Evolutionary conservation across 305 asterid genomes (phyloP), one percentile per base, ranked within the genome.

Genomic region (Caryopteris hybrid): DNA sequence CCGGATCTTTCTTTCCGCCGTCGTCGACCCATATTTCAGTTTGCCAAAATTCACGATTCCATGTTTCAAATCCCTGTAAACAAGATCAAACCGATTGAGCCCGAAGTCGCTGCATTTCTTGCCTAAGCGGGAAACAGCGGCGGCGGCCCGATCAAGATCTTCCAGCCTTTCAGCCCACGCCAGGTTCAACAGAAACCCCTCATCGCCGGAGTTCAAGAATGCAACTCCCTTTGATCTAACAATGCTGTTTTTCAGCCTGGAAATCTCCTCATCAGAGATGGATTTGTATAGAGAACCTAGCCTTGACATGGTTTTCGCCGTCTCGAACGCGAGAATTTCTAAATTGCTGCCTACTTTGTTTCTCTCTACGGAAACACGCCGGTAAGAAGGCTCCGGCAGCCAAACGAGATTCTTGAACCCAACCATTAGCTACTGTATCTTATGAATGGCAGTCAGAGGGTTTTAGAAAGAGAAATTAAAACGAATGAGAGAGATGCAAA

Each of bases 241-340:
- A n/a, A 57, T 61, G 33, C 43, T 74, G 48, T 66, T 66, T 39
- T 50, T 70, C 45, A 80, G 68, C 68, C 66, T 41, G 6, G 66
- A 76, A 20, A 76, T 80, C 18, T 75, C 75, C 5, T 48, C 67
- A 1, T 70, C 81, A 17, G 81, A 52, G 18, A 79, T 20, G 31
- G 84, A 79, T 69, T 66, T 72, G 79, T 79, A 79, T 2, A 79
- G 74, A 2, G 79, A 75, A 14, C 68, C 56, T 2, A 79, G 18
- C 14, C 74, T 78, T 8, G 93, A 84, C 93, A 88, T 86, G 4
- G 86, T 79, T 66, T 84, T 85, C 1, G 87, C 95, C 0, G 96
- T 73, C 76, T 91, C 97, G 79, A 91, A 86, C 1, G 93, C 78
- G n/a, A 89, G 84, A 11, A 91, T 91, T 0, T 92, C 94, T 1